Evolutionary conservation across 2,329 filamentous ascomycete genomes (phyloP), one percentile per base, ranked within the genome.

Genomic region (Cladorrhinum sp.): DNA sequence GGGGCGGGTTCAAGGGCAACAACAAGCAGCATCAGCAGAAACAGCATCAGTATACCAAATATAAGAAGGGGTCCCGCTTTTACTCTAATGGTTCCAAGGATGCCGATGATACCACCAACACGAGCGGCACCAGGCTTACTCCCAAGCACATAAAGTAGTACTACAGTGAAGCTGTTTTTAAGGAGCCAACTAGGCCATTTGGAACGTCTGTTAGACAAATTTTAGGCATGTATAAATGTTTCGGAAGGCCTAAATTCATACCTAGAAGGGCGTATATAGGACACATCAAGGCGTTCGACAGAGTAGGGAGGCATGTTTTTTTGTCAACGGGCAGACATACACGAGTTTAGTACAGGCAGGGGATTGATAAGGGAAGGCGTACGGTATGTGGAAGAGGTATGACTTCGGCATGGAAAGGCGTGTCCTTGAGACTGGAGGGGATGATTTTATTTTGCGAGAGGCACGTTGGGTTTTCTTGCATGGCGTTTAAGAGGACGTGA

Each of bases 21-120:
- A 45, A 45, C 4, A 13, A n/a, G 5, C 32, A 57, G 48, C 57
- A 51, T 5, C 24, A 22, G 3, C 54, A 50, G 45, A 57, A 61
- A 57, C 60, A n/a, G n/a, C n/a, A n/a, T n/a, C n/a, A n/a, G n/a
- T n/a, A 57, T 50, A 65, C 10, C 25, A 63, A 58, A 55, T 60
- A 38, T 22, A 49, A 45, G 32, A 36, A 36, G 16, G 8, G 41
- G 6, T 45, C 16, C 41, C 41, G 41, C 41, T 45, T 27, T 12
- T 63, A 55, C 18, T 49, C 49, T 36, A 20, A 27, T n/a, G 41
- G 52, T 57, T 12, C 36, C 32, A 23, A 29, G 24, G 18, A 54
- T 61, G 49, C 18, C 10, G 41, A 45, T 45, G 41, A 45, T 45
- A n/a, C 8, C 41, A 45, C 45, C 29, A 45, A 23, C 36, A 57